These are phyloP conservation scores for Zea mays DNA, from an alignment of 176 grass and related monocot species.

Conservation along the genomic window Zm-B73-REFERENCE-NAM-5.0 NC_050097.1:121663001-121663500, in stretches of 20 bases:
- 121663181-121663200: too few species aligned
- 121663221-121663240: too few species aligned
- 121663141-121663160: too few species aligned
- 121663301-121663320: slow-evolving; percentile 10
- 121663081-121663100: too few species aligned
- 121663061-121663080: too few species aligned
- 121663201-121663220: slow-evolving; percentile 5
- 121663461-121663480: slow-evolving; percentile 29
- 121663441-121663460: slow-evolving; percentile 35
- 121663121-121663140: too few species aligned
- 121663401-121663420: slow-evolving; percentile 15
- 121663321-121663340: neutral
- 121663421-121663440: neutral
- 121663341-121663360: neutral
- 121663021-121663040: too few species aligned
- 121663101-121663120: too few species aligned
- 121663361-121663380: too few species aligned
- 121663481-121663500: slow-evolving; percentile 24
- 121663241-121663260: slow-evolving; percentile 15
- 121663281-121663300: slow-evolving; percentile 24
- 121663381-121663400: slow-evolving; percentile 21
- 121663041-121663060: too few species aligned
- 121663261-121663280: slow-evolving; percentile 25
- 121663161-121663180: too few species aligned
- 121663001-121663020: too few species aligned